Evolutionary conservation across 768 basidiomycete species (phyloP), one percentile per base, ranked within the genome.

Genomic region (Pleurotus tuoliensis): DNA sequence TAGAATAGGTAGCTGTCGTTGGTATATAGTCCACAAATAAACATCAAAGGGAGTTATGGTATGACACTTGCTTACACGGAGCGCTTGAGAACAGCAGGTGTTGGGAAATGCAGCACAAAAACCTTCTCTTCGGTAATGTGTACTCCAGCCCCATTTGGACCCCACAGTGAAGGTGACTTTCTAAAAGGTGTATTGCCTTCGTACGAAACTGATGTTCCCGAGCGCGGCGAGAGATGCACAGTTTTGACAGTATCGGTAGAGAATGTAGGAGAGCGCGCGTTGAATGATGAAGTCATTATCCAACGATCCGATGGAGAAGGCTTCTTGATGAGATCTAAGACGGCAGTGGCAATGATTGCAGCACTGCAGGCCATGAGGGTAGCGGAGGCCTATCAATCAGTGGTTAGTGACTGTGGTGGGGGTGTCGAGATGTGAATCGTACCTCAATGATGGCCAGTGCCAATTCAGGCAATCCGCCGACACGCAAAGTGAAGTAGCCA

Each of bases 361-460:
- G 77, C 66, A 48, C 77, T 78, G 61, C 72, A 75, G 22, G 75
- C 73, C 45, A 77, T 65, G 37, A 78, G 67, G 25, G 72, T 70
- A 27, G 76, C 60, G 3, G 68, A 68, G n/a, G 64, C 59, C 76
- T 76, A 43, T 34, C 22, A 4, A 49, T 25, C 40, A 55, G 39
- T 40, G 34, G 38, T 43, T 15, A 50, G 45, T 40, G 7, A 46
- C 25, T 24, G 55, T 37, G n/a, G 27, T 30, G 27, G 24, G 20
- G 34, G 27, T 16, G 22, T 15, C 22, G n/a, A 41, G 39, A 39
- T 18, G 34, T 22, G 50, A 24, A n/a, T 24, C 34, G 68, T 34
- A 77, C 77, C 71, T 77, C 74, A 7, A 73, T 37, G n/a, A 71
- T 61, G 4, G 72, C 73, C 0, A 70, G 63, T 13, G 66, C 53